phyloP scores from a whole-genome alignment of 805 yeast species.

The Priceomyces melissophilus region DNA sequence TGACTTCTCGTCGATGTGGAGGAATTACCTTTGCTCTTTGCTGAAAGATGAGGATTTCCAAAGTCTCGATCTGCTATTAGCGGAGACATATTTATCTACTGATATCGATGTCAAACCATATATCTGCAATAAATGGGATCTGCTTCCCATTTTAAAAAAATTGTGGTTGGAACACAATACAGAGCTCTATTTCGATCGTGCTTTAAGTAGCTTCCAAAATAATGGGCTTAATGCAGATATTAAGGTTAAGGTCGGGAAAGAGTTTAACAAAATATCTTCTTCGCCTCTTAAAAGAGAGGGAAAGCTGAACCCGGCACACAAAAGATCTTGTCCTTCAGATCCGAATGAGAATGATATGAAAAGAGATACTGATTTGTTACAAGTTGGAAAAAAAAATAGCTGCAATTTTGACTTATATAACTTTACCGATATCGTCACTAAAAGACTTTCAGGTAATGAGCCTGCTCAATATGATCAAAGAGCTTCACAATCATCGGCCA shows the following conservation, averaged over 20 bases:
- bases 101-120: slow-evolving; percentile 15
- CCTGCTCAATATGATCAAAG: too few species aligned
- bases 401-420: slow-evolving; percentile 22
- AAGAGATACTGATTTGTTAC: too few species aligned
- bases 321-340: not conserved
- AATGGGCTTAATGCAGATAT: not conserved
- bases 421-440: slow-evolving; percentile 23
- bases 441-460: slow-evolving; percentile 12
- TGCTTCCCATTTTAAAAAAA: slow-evolving; percentile 17
- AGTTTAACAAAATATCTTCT: too few species aligned
- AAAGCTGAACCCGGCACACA: not conserved
- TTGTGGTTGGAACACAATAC: slow-evolving; percentile 11
- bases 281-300: not conserved
- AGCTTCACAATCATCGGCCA: too few species aligned
- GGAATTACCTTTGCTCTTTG: slow-evolving; percentile 11
- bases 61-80: slow-evolving; percentile 15
- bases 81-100: slow-evolving; percentile 4
- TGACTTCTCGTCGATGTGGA: slow-evolving; percentile 19
- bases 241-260: not conserved
- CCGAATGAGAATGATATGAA: not conserved
- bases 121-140: slow-evolving; percentile 17
- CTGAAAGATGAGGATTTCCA: slow-evolving; percentile 9
- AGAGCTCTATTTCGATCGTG: slow-evolving; percentile 8
- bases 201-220: slow-evolving; percentile 3
- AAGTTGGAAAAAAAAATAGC: not conserved